phyloP scores from a whole-genome alignment of 148 eudicot genomes.

The Chenopodium quinoa region DNA sequence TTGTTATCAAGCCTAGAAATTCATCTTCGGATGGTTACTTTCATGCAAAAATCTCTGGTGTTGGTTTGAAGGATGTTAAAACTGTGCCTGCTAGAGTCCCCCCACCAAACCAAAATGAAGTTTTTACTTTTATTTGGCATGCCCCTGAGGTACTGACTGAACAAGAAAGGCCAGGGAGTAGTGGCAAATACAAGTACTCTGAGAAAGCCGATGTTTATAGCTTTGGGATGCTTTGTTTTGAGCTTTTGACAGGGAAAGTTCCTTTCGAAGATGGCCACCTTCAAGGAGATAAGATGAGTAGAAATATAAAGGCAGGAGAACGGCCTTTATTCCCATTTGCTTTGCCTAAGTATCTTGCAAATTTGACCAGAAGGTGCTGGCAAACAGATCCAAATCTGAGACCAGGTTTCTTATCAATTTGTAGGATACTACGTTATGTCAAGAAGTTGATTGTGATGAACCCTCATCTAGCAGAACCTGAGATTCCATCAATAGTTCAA shows the following conservation, averaged over 20 bases:
- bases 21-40: slow-evolving; percentile 42
- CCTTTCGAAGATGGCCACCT: slow-evolving; percentile 65
- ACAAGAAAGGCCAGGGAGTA: slow-evolving; percentile 46
- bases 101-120: slow-evolving; percentile 28
- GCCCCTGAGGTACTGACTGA: slow-evolving; percentile 68
- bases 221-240: slow-evolving; percentile 67
- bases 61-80: slow-evolving; percentile 44
- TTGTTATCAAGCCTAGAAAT: slow-evolving; percentile 49
- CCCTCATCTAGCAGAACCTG: slow-evolving; percentile 51
- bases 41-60: slow-evolving; percentile 50
- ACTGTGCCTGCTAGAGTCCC: slow-evolving; percentile 22
- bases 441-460: slow-evolving; percentile 49
- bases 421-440: slow-evolving; percentile 55
- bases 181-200: slow-evolving; percentile 36
- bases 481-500: slow-evolving; percentile 41
- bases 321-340: slow-evolving; percentile 63
- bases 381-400: slow-evolving; percentile 53
- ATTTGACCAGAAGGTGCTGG: slow-evolving; percentile 60
- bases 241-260: slow-evolving; percentile 62
- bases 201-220: slow-evolving; percentile 75
- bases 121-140: slow-evolving; percentile 46
- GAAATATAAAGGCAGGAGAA: slow-evolving; percentile 62
- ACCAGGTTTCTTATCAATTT: slow-evolving; percentile 55
- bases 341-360: slow-evolving; percentile 54
- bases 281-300: slow-evolving; percentile 61